Evolutionary conservation across 768 basidiomycete genomes (phyloP), one percentile per base, ranked within the genome.

Genomic region (Phlegmacium glaucopus): DNA sequence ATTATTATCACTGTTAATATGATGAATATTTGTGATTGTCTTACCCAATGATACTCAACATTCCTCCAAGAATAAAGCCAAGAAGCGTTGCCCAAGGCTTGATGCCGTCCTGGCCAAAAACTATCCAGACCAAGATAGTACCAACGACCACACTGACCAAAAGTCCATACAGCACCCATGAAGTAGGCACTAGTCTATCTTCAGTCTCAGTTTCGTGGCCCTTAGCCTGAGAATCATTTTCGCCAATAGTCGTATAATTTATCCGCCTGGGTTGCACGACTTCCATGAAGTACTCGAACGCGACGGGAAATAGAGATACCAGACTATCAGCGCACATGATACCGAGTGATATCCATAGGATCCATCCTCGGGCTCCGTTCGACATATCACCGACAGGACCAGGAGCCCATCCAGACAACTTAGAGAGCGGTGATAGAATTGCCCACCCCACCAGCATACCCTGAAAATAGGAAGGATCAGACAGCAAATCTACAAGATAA

Each of bases 391-490:
- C 82, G 5, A 95, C 92, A 8, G 88, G 83, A 4, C 94, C 95
- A 38, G 95, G 93, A 0, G 95, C 94, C 95, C 95, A 98, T 9
- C 90, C 92, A 1, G 71, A 64, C 39, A 77, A 57, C 59, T 92
- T 94, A 6, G 93, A 79, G 6, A 97, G 60, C 5, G 95, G 95
- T 0, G 92, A 92, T n/a, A 98, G 72, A 16, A 97, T 68, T 4
- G 82, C 94, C 95, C 95, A 98, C 8, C 95, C 95, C 9, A 88
- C 83, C n/a, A 97, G 54, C 95, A 96, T 97, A 25, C 95, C 94
- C 89, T 91, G 54, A 27, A 39, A n/a, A 39, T 55, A 27, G 47
- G 11, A 36, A 6, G 32, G 17, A 35, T 51, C 38, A 38, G 42
- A 13, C 7, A 15, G 38, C 11, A 25, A 35, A 26, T 9, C 30